These are phyloP conservation scores for Monilinia fructigena DNA, from an alignment of 2,329 filamentous ascomycete species.

Conservation along the genomic window DNA sequence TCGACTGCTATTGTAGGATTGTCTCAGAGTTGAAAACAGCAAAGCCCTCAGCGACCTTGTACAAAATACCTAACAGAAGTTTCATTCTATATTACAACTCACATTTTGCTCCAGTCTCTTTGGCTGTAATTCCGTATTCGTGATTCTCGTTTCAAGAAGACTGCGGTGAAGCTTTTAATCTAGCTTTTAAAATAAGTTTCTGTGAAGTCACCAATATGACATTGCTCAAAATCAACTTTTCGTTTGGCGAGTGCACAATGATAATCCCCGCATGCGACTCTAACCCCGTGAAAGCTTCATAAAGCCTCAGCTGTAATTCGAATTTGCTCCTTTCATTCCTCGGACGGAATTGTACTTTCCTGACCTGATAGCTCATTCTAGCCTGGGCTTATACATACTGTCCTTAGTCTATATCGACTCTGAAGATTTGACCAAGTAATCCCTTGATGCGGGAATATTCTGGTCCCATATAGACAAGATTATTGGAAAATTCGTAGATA, in stretches of 20 bases:
- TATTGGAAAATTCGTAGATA: too few relatives aligned
- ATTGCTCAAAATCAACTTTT: background rate
- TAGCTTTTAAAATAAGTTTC: background rate
- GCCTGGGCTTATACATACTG: too few relatives aligned
- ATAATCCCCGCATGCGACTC: background rate
- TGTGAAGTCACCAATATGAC: background rate
- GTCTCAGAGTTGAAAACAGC: constrained; percentile 1
- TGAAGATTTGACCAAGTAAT: too few relatives aligned
- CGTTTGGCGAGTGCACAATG: background rate
- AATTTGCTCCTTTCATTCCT: background rate
- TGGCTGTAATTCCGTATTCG: background rate
- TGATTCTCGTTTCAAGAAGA: background rate
- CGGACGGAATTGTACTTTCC: too few relatives aligned
- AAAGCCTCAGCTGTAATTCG: background rate
- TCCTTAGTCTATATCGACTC: too few relatives aligned
- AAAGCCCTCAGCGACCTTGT: background rate
- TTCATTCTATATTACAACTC: background rate
- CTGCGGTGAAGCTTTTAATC: background rate
- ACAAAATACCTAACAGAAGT: constrained; percentile 11
- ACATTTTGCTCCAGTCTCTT: background rate
- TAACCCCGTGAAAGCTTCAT: background rate
- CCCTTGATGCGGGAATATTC: too few relatives aligned
- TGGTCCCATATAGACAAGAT: too few relatives aligned
- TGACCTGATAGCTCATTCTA: background rate
- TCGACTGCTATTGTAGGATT: background rate